Evolutionary conservation across 257 asterid species (phyloP).

Genomic region (Petrea volubilis): DNA sequence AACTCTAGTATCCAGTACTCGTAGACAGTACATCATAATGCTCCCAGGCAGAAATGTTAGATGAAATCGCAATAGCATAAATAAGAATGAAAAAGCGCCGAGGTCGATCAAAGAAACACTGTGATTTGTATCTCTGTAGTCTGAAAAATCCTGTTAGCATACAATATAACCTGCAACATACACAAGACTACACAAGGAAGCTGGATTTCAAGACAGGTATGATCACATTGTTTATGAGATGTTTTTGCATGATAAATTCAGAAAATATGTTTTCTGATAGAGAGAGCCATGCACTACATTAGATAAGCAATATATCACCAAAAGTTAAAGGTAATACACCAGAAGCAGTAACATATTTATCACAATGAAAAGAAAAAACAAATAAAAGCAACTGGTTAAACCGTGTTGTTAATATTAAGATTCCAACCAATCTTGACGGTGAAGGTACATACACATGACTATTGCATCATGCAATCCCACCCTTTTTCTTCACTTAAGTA

Average conservation of each 20-base stretch:
- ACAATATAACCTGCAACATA: constrained; percentile 22
- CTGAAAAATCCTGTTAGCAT: constrained; percentile 16
- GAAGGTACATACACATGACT: constrained; percentile 73
- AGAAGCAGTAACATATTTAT: not conserved
- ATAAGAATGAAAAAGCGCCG: not conserved
- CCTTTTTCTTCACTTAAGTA: constrained; percentile 47
- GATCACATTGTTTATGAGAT: not conserved
- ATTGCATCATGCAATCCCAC: constrained; percentile 64
- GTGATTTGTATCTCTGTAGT: constrained; percentile 1
- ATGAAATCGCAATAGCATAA: not conserved
- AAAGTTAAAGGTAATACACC: not conserved
- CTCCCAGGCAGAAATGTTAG: not conserved
- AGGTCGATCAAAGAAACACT: not conserved
- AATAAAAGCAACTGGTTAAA: constrained; percentile 40
- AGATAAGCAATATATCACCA: constrained; percentile 4
- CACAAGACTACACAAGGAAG: constrained; percentile 12
- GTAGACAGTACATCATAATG: not conserved
- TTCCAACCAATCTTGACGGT: constrained; percentile 65
- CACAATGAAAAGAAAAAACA: constrained; percentile 6
- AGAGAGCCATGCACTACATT: not conserved
- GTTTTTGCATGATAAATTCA: constrained; percentile 4
- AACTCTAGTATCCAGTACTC: not conserved
- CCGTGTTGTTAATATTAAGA: constrained; percentile 61
- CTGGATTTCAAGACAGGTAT: not conserved
- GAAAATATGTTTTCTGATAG: not conserved